Conservation (phyloP, 1,139 yeast species). For the Protomyces inouyei region DNA sequence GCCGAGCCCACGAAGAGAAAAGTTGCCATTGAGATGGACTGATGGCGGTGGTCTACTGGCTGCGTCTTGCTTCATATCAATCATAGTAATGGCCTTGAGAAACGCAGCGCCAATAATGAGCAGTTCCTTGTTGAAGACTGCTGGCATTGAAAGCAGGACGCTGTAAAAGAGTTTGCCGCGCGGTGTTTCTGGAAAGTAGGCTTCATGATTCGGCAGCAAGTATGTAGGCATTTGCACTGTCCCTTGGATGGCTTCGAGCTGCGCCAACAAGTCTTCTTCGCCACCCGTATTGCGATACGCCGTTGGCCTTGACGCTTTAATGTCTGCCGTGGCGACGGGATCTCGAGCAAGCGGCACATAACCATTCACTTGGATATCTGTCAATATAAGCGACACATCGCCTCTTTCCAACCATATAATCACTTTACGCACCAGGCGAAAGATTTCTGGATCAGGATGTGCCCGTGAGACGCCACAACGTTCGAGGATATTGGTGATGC, state of each 20-base stretch:
- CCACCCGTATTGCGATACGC: conserved; percentile 10
- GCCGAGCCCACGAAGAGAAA: conserved; percentile 11
- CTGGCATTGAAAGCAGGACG: conserved; percentile 6
- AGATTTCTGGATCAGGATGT: conserved; percentile 22
- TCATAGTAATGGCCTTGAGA: conserved; percentile 21
- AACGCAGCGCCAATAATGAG: conserved; percentile 24
- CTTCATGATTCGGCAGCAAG: conserved; percentile 18
- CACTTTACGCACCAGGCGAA: conserved; percentile 18
- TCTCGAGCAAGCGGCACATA: conserved; percentile 19
- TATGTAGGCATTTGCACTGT: conserved; percentile 5
- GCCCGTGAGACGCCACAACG: conserved; percentile 14
- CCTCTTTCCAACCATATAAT: conserved; percentile 24
- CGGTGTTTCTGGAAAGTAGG: background rate
- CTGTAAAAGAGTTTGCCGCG: background rate
- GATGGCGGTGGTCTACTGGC: conserved; percentile 6
- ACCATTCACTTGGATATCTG: conserved; percentile 3
- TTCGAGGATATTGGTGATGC: conserved; percentile 23
- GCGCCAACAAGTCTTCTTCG: conserved; percentile 18
- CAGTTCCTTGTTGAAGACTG: conserved; percentile 20
- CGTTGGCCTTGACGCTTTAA: conserved; percentile 13
- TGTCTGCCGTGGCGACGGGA: conserved; percentile 9
- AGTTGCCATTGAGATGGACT: conserved; percentile 3
- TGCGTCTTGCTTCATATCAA: conserved; percentile 19
- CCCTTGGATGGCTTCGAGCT: conserved; percentile 7
- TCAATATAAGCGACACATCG: conserved; percentile 12